A percentile compares a stretch with the other conserved stretches of the same genome.
phyloP scores from a whole-genome alignment of 2,329 filamentous ascomycete genomes.

The Aspergillus clavatus region DNA sequence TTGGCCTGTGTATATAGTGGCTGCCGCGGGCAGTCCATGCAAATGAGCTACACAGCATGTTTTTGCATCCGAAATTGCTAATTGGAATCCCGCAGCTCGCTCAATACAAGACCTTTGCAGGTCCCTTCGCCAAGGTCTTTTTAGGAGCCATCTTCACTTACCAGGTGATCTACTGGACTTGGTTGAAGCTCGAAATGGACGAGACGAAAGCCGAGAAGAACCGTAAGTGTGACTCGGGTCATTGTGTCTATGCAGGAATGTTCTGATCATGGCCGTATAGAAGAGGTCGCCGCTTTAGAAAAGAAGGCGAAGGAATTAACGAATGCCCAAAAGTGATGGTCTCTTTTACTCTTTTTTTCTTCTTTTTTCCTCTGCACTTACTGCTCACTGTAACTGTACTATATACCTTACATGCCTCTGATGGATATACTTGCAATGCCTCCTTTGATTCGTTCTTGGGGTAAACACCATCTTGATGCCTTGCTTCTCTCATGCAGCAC shows the following conservation, averaged over 20 bases:
- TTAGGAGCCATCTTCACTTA: constrained; percentile 46
- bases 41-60: too few species aligned
- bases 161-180: constrained; percentile 46
- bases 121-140: constrained; percentile 46
- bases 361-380: background rate
- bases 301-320: constrained; percentile 33
- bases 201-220: constrained; percentile 41
- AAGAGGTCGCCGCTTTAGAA: constrained; percentile 33
- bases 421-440: background rate
- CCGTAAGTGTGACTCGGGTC: constrained; percentile 21
- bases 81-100: constrained; percentile 27
- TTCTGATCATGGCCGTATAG: constrained; percentile 18
- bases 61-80: too few species aligned
- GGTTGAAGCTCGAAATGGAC: constrained; percentile 46
- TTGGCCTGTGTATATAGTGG: too few species aligned
- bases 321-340: constrained; percentile 22
- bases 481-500: background rate
- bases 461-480: background rate
- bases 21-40: too few species aligned
- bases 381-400: background rate
- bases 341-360: background rate
- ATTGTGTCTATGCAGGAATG: background rate
- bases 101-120: constrained; percentile 37
- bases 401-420: background rate
- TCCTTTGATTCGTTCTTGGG: background rate